Conservation (phyloP, 78 protist species). For the Anaeramoeba flamelloides region DNA sequence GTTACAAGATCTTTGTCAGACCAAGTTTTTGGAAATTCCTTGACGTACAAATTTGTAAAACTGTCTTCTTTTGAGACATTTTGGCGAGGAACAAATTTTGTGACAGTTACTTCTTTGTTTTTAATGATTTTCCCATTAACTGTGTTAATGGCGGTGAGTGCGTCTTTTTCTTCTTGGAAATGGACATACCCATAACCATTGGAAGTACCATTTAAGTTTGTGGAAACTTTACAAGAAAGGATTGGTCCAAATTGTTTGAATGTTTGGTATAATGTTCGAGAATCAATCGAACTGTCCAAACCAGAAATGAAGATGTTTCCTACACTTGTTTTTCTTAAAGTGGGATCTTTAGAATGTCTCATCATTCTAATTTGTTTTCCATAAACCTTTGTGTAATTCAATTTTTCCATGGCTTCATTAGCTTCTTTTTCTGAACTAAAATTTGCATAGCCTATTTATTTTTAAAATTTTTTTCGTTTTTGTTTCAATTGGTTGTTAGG, state of each 20-base stretch:
- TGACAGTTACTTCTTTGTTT: neutral
- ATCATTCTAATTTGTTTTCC: conserved; percentile 1
- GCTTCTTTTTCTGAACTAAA: neutral
- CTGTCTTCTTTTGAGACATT: no score
- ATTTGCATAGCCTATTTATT: neutral
- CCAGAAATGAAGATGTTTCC: neutral
- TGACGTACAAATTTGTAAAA: conserved; percentile 12
- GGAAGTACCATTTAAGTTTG: neutral
- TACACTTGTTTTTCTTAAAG: neutral
- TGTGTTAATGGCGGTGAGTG: conserved; percentile 1
- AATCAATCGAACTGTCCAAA: neutral
- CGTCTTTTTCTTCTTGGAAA: conserved; percentile 1
- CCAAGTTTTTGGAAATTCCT: neutral
- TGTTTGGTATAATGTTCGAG: neutral
- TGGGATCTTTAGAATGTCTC: neutral
- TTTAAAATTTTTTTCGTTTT: no score
- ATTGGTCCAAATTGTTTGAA: conserved; percentile 1
- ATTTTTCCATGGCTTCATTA: neutral
- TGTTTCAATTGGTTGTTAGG: no score
- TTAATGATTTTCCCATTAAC: neutral
- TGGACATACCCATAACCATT: conserved; percentile 5
- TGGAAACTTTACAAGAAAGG: neutral
- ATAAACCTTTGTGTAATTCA: neutral
- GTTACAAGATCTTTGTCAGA: neutral
- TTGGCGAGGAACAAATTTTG: no score